A percentile compares a stretch with the other conserved stretches of the same genome.
Conservation (phyloP, 2,329 filamentous ascomycete genomes). For the Ilyonectria destructans region DNA sequence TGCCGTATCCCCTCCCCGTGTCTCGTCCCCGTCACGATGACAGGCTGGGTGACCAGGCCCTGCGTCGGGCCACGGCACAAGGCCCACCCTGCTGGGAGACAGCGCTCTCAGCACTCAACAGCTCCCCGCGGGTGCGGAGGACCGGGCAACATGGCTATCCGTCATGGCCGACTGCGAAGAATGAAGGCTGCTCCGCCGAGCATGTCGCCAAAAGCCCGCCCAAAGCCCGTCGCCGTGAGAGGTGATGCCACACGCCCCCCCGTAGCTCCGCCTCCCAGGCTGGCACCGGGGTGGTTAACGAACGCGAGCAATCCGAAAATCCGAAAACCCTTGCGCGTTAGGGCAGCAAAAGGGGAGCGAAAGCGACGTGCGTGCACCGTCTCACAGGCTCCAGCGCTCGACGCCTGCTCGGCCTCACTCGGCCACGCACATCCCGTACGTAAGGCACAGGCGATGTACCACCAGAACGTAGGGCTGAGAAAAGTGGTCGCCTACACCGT, state of each 20-base stretch:
- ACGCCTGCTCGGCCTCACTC: background rate
- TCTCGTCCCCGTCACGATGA: constrained; percentile 39
- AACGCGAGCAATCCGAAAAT: constrained; percentile 12
- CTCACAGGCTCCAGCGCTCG: background rate
- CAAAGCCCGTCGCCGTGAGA: constrained; percentile 8
- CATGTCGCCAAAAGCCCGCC: background rate
- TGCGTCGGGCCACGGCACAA: constrained; percentile 17
- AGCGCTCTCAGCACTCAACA: background rate
- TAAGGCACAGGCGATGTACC: constrained; percentile 7
- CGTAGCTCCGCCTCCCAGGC: constrained; percentile 5
- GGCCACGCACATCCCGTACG: constrained; percentile 9
- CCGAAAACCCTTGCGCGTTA: background rate
- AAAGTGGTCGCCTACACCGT: constrained; percentile 7
- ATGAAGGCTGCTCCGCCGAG: background rate
- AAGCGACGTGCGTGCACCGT: background rate
- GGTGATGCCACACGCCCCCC: background rate
- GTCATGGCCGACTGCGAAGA: background rate
- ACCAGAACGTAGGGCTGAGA: constrained; percentile 32
- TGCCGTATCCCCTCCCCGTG: constrained; percentile 19
- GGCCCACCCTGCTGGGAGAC: constrained; percentile 22
- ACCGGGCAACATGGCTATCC: constrained; percentile 5
- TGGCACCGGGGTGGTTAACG: background rate
- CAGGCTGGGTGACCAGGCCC: constrained; percentile 38
- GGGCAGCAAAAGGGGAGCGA: background rate
- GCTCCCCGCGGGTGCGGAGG: background rate